A percentile compares a stretch with the other conserved stretches of the same genome.
These are phyloP conservation scores for Penicillium sp. DNA, from an alignment of 2,329 filamentous ascomycete species.

Conservation along the genomic window DNA sequence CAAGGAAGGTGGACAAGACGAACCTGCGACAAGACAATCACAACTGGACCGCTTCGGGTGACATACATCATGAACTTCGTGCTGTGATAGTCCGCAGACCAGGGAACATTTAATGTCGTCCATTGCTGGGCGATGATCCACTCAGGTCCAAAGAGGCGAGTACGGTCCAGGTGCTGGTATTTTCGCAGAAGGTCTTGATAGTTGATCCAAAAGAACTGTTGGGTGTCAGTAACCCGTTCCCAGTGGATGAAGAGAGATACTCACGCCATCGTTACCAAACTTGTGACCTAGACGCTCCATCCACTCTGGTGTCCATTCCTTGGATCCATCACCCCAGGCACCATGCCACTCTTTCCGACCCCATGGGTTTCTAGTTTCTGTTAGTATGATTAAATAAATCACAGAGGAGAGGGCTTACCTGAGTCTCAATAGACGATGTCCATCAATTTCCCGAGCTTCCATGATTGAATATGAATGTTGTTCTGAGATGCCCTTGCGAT, in stretches of 20 bases:
- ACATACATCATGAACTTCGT: conserved; percentile 61
- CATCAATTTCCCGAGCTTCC: conserved; percentile 62
- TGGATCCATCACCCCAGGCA: conserved; percentile 78
- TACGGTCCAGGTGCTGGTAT: conserved; percentile 62
- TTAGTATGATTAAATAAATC: conserved; percentile 13
- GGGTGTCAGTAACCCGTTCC: conserved; percentile 7
- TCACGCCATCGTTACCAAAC: conserved; percentile 72
- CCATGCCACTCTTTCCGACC: conserved; percentile 79
- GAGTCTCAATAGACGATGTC: conserved; percentile 64
- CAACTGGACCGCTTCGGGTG: conserved; percentile 53
- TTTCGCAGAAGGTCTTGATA: conserved; percentile 60
- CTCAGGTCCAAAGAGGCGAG: conserved; percentile 60
- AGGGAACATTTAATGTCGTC: conserved; percentile 61
- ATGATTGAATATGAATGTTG: conserved; percentile 61
- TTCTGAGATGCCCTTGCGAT: conserved; percentile 47
- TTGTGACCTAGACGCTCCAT: conserved; percentile 70
- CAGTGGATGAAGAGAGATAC: neutral
- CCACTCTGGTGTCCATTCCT: conserved; percentile 82
- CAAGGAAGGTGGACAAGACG: neutral
- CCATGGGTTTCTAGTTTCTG: conserved; percentile 70
- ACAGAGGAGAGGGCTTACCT: conserved; percentile 37
- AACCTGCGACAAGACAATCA: conserved; percentile 60
- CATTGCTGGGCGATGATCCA: conserved; percentile 64
- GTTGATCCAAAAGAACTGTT: conserved; percentile 59
- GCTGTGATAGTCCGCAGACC: conserved; percentile 62